Conservation (phyloP, 1,284 basidiomycete genomes). For the Moesziomyces parantarcticus region DNA sequence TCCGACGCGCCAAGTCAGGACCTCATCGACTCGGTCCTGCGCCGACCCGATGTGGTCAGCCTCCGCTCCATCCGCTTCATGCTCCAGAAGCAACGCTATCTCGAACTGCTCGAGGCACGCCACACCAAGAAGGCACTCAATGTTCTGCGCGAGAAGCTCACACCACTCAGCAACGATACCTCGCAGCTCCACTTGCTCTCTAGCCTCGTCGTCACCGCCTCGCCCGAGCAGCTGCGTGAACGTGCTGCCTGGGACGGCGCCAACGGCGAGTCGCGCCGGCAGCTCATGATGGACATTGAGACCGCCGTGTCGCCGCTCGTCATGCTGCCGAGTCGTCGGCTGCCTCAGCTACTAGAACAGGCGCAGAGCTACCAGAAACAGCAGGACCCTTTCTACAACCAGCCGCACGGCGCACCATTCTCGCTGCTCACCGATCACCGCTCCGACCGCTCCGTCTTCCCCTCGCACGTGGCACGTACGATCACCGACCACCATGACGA, state of each 20-base stretch:
- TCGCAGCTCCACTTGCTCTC: constrained; percentile 57
- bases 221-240: constrained; percentile 80
- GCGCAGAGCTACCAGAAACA: constrained; percentile 78
- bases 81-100: constrained; percentile 93
- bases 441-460: constrained; percentile 82
- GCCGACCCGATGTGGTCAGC: constrained; percentile 41
- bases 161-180: constrained; percentile 71
- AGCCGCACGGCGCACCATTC: constrained; percentile 71
- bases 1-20: constrained; percentile 22
- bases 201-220: constrained; percentile 58
- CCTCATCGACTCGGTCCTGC: constrained; percentile 50
- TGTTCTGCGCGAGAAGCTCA: constrained; percentile 86
- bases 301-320: constrained; percentile 86
- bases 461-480: constrained; percentile 76
- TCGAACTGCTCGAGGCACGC: constrained; percentile 88
- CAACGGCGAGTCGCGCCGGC: constrained; percentile 79
- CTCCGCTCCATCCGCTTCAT: constrained; percentile 79
- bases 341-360: constrained; percentile 86
- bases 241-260: constrained; percentile 91
- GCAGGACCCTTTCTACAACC: constrained; percentile 61
- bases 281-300: constrained; percentile 83
- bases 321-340: constrained; percentile 90
- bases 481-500: constrained; percentile 88
- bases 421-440: constrained; percentile 87
- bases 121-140: constrained; percentile 84